Evolutionary conservation across 805 yeast genomes (phyloP).

Genomic region (Cyberlindnera americana): DNA sequence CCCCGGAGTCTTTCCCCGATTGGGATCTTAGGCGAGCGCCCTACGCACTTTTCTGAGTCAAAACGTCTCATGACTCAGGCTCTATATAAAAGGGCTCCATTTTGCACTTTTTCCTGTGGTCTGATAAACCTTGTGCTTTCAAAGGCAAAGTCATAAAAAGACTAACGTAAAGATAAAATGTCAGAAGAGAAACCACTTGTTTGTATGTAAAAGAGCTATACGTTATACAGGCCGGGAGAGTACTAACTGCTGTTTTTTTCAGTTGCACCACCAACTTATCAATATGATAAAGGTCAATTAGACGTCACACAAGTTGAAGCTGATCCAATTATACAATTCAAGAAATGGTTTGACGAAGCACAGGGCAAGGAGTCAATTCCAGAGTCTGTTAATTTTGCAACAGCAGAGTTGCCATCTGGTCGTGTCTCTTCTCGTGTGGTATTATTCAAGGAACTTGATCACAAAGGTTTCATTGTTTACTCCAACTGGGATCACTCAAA

Average conservation of each 20-base stretch:
- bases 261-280: constrained; percentile 85
- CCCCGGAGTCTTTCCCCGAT: too few species aligned
- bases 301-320: constrained; percentile 47
- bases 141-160: too few species aligned
- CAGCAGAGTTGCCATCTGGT: constrained; percentile 88
- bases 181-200: constrained; percentile 23
- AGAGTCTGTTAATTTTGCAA: constrained; percentile 82
- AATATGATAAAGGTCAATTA: constrained; percentile 68
- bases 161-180: constrained; percentile 3
- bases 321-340: constrained; percentile 76
- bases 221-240: background rate
- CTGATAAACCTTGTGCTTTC: too few species aligned
- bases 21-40: too few species aligned
- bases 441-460: constrained; percentile 84
- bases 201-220: constrained; percentile 16
- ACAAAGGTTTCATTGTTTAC: constrained; percentile 78
- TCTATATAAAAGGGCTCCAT: too few species aligned
- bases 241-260: too few species aligned
- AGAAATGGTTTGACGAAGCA: constrained; percentile 82
- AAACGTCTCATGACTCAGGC: background rate
- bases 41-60: too few species aligned
- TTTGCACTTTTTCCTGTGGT: too few species aligned
- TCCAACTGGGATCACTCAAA: constrained; percentile 90
- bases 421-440: constrained; percentile 82
- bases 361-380: constrained; percentile 60